Evolutionary conservation across 1,284 basidiomycete species (phyloP), one percentile per base, ranked within the genome.

Genomic region (Lentinula novae-zelandiae): DNA sequence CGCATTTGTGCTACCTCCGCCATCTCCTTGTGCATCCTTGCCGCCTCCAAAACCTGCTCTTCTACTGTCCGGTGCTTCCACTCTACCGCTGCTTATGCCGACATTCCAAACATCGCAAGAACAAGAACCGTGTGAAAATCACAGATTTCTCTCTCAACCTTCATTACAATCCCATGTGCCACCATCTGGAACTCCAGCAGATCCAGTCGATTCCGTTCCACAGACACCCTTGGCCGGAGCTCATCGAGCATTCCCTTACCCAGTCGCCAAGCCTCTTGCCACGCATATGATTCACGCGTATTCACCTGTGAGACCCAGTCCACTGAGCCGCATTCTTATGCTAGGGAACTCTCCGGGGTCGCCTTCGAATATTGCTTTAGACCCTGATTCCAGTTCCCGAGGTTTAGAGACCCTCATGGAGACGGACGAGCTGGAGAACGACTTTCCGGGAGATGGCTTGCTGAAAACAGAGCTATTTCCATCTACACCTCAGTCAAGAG

Each of bases 271-370:
- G 67, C 86, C 88, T 4, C 73, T 85, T 55, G 86, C 82, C 0
- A 71, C 78, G 60, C 83, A 79, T 59, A 89, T 90, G 86, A 77
- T 83, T 2, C 89, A 92, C 64, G 88, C 89, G 0, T 92, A 92
- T 66, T 91, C 90, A 0, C 89, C 90, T 34, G 85, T 78, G 2
- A 85, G 84, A 71, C 89, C 90, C 0, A 90, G 88, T 65, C 89
- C 89, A 1, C 77, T 92, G 39, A 90, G 86, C 62, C 81, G 88
- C 9, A 90, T 92, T 58, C 76, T 92, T 39, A 82, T 86, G 83
- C 76, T 91, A 46, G 78, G 78, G 2, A 76, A 85, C 64, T 88
- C 87, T 0, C 87, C 67, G 6, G 65, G 68, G 27, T 49, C 65
- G 48, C 65, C 59, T 51, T 61, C 65, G 33, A 68, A 75, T 39